These are phyloP conservation scores for Sanchytrium tribonematis DNA, from an alignment of 371 early-diverging fungal species.

Conservation along the genomic window DNA sequence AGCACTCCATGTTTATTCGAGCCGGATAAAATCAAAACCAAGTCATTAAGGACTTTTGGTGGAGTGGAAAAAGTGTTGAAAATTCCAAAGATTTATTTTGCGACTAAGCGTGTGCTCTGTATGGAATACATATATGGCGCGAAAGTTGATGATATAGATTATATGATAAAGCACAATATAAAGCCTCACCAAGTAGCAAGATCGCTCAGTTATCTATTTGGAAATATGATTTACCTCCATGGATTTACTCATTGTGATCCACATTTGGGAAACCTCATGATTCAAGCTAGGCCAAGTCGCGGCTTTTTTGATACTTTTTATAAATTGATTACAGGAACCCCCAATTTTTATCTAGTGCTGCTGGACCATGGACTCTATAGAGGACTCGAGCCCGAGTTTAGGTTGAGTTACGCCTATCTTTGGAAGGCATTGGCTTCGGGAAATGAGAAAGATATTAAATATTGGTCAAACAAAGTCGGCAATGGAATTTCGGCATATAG, in stretches of 20 bases:
- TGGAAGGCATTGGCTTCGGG: slow-evolving; percentile 57
- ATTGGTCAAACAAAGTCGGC: slow-evolving; percentile 3
- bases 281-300: slow-evolving; percentile 9
- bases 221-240: slow-evolving; percentile 68
- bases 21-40: background rate
- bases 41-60: background rate
- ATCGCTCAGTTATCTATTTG: slow-evolving; percentile 38
- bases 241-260: slow-evolving; percentile 53
- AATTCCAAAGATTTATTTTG: slow-evolving; percentile 36
- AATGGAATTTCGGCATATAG: slow-evolving; percentile 45
- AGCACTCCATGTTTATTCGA: background rate
- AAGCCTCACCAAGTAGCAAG: slow-evolving; percentile 36
- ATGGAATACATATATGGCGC: slow-evolving; percentile 51
- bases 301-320: slow-evolving; percentile 2
- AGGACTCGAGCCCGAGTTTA: slow-evolving; percentile 33
- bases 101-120: slow-evolving; percentile 27
- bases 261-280: slow-evolving; percentile 20
- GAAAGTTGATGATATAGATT: slow-evolving; percentile 39
- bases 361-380: slow-evolving; percentile 82
- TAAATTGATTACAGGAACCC: slow-evolving; percentile 14
- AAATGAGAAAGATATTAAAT: slow-evolving; percentile 31
- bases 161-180: slow-evolving; percentile 32
- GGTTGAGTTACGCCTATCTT: slow-evolving; percentile 53
- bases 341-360: slow-evolving; percentile 59
- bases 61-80: slow-evolving; percentile 17